phyloP scores from a whole-genome alignment of 73 alveolate species.

The Tetrahymena malaccensis region DNA sequence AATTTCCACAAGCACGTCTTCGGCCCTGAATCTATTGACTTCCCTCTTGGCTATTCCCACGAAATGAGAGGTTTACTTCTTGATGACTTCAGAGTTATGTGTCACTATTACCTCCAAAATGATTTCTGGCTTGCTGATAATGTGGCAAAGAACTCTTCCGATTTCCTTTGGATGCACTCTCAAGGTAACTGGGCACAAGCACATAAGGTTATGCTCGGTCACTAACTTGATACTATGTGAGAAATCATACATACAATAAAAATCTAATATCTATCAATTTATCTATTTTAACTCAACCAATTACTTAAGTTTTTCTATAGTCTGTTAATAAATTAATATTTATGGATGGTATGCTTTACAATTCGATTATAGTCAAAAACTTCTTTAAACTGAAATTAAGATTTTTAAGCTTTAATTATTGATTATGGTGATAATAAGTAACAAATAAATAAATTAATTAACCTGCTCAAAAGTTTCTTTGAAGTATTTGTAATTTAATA shows the following conservation, averaged over 20 bases:
- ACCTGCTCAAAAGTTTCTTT: not conserved
- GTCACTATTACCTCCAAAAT: slow-evolving; percentile 23
- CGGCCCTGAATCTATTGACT: slow-evolving; percentile 56
- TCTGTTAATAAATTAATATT: not conserved
- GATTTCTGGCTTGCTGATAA: slow-evolving; percentile 42
- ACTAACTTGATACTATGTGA: slow-evolving; percentile 4
- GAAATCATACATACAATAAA: not conserved
- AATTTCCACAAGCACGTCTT: slow-evolving; percentile 45
- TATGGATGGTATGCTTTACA: not conserved
- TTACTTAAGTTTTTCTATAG: not conserved
- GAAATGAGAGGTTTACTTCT: slow-evolving; percentile 48
- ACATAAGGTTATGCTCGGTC: slow-evolving; percentile 13
- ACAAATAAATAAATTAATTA: no score
- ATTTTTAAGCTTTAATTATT: not conserved
- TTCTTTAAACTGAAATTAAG: not conserved
- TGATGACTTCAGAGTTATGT: slow-evolving; percentile 57
- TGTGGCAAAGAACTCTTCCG: slow-evolving; percentile 39
- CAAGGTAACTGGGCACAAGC: slow-evolving; percentile 52
- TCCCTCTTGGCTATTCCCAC: slow-evolving; percentile 51
- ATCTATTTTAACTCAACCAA: not conserved
- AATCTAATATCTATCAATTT: no score
- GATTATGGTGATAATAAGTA: not conserved
- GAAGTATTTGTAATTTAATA: not conserved
- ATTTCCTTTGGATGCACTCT: slow-evolving; percentile 57
- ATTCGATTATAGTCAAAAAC: not conserved